These are phyloP conservation scores for Fermentozyma sake DNA, from an alignment of 1,139 yeast species.

Conservation along the genomic window DNA sequence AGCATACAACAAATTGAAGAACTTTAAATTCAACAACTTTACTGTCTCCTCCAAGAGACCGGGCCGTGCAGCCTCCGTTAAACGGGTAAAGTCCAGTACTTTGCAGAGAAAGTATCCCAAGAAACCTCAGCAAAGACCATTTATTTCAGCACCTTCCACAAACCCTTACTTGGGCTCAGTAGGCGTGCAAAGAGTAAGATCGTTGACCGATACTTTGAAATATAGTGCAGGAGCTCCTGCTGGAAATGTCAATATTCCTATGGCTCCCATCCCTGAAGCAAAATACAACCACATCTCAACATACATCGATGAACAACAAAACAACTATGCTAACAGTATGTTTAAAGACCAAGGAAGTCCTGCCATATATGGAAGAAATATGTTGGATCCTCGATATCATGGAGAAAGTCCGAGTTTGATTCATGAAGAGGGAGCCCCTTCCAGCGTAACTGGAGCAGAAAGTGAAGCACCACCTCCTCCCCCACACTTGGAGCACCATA, in stretches of 20 bases:
- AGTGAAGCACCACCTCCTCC: slow-evolving; percentile 27
- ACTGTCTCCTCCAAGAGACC: slow-evolving; percentile 27
- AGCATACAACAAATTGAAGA: slow-evolving; percentile 19
- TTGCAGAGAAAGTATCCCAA: not conserved
- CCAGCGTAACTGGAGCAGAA: slow-evolving; percentile 10
- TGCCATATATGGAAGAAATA: too few relatives aligned
- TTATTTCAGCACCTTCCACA: slow-evolving; percentile 22
- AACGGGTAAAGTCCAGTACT: slow-evolving; percentile 5
- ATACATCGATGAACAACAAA: slow-evolving; percentile 29
- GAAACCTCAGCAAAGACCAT: slow-evolving; percentile 3
- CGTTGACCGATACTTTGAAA: slow-evolving; percentile 24
- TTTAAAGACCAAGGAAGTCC: too few relatives aligned
- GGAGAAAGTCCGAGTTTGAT: too few relatives aligned
- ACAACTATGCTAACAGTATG: slow-evolving; percentile 9
- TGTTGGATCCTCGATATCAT: too few relatives aligned
- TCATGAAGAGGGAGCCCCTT: slow-evolving; percentile 1
- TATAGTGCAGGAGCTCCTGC: slow-evolving; percentile 24
- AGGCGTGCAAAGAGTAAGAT: slow-evolving; percentile 14
- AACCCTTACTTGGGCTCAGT: slow-evolving; percentile 28
- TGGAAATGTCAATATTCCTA: slow-evolving; percentile 6
- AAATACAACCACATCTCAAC: slow-evolving; percentile 22
- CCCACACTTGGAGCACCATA: slow-evolving; percentile 4
- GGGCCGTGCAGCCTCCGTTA: slow-evolving; percentile 8
- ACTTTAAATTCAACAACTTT: slow-evolving; percentile 19
- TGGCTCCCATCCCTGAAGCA: slow-evolving; percentile 6